Base-by-base conservation (phyloP, 176 grass and related monocot species). In the Typha latifolia region DNA sequence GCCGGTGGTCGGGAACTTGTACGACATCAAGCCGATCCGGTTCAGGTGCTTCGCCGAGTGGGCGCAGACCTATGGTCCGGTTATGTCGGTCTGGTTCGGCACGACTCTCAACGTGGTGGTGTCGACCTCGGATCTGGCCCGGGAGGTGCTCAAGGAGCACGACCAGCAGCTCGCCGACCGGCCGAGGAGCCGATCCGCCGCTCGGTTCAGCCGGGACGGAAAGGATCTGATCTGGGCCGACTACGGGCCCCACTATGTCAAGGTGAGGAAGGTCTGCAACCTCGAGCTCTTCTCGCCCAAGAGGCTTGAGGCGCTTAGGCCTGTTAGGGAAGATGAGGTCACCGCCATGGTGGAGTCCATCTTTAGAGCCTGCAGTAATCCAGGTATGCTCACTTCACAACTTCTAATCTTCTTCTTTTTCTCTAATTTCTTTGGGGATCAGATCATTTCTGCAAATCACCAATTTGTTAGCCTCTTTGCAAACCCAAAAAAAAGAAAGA, bases 251-350 rank as follows among this genome's bases (percentile, higher is more conserved):
- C 88, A 91, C 81, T 91, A 91, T 81, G 86, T 91, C 67, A 91
- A 91, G 88, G 88, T 91, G 51, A 81, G 88, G 69, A 91, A 87
- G 88, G 68, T 91, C 64, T 91, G 88, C 78, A 91, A 91, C 84
- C 84, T 91, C 66, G 88, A 91, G 88, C 88, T 91, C 75, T 91
- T 91, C 84, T 84, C 88, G 3, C 88, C 84, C 63, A 78, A 67
- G 71, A 75, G 88, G 1, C 88, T 91, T 49, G 88, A 91, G 88
- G 78, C 78, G 5, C 88, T 91, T 16, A 84, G 88, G 24, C 84
- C 88, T 67, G 51, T 91, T 75, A 67, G 88, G 11, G 88, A 91
- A 64, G 88, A 91, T 81, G 88, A 91, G 84, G 75, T 91, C 84
- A 87, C 81, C 67, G 80, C 84, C 84, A 91, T 91, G 88, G 88